Evolutionary conservation across 2,329 filamentous ascomycete genomes (phyloP), one percentile per base, ranked within the genome.

Genomic region (Aspergillus fijiensis): DNA sequence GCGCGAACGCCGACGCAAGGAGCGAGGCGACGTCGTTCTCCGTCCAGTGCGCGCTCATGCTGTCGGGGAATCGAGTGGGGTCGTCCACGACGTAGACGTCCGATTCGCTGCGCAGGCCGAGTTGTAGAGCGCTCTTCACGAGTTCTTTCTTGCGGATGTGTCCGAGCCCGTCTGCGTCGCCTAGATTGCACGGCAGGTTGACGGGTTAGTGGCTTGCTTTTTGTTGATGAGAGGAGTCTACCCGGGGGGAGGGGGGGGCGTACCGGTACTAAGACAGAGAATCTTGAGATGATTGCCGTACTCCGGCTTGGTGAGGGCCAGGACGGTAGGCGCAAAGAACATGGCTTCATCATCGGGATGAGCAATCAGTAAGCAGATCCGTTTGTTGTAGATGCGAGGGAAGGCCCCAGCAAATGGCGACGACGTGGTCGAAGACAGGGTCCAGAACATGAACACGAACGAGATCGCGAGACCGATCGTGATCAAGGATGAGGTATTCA

Each of bases 261-360:
- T 78, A 88, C 91, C 93, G 66, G 88, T 94, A 77, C 91, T 96
- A 64, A 99, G 80, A 78, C 95, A 99, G 58, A 98, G 79, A 64
- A 99, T 96, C 79, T 96, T 95, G 72, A 99, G 84, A 73, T 96
- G 92, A 77, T 99, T 98, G 4, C 91, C 90, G 21, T 89, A 82
- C 60, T 88, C 86, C 4, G 92, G 91, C 14, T 85, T 82, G 19
- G 92, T 94, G 60, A 99, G 84, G n/a, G 90, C 87, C 68, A 96
- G 83, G 14, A 98, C 82, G 0, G 92, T 90, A 0, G 95, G 95
- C 64, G 92, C 87, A 78, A 99, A 99, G 83, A 99, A 99, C 95
- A 99, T 99, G 76, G 94, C 95, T 81, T 99, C 95, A 72, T 99
- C 95, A 77, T 99, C 95, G 0, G 95, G 95, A 79, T 99, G 95